Evolutionary conservation across 345 rosid genomes (phyloP).

Genomic region (Brassica carinata): DNA sequence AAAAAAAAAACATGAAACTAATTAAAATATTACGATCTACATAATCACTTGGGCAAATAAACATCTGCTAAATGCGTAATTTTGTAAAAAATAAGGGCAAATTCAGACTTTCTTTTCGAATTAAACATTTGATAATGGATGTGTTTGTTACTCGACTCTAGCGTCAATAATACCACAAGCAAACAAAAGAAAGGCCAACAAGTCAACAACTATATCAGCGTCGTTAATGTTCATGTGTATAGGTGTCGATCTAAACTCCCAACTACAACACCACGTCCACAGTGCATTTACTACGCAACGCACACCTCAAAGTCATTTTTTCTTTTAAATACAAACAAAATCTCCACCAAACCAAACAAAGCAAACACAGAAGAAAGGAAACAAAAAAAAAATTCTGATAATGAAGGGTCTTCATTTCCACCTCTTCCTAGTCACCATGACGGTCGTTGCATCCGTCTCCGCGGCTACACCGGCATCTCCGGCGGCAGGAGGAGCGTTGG

Average conservation of each 20-base stretch:
- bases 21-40: too few species aligned
- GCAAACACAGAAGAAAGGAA: background rate
- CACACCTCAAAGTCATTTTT: slow-evolving; percentile 26
- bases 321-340: slow-evolving; percentile 30
- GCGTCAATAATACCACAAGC: background rate
- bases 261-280: slow-evolving; percentile 32
- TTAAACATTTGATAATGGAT: background rate
- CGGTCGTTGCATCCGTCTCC: slow-evolving; percentile 15
- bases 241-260: slow-evolving; percentile 38
- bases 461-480: slow-evolving; percentile 23
- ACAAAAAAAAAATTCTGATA: background rate
- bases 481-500: slow-evolving; percentile 20
- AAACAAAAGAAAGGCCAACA: slow-evolving; percentile 23
- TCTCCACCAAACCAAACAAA: background rate
- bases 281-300: slow-evolving; percentile 31
- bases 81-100: too few species aligned
- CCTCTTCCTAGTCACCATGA: slow-evolving; percentile 24
- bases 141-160: background rate
- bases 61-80: too few species aligned
- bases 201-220: background rate
- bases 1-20: too few species aligned
- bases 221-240: slow-evolving; percentile 14
- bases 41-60: too few species aligned
- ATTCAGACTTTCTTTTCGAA: background rate
- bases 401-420: slow-evolving; percentile 24